Conservation (phyloP, 768 basidiomycete species). For the Termitomyces bulborhizus region DNA sequence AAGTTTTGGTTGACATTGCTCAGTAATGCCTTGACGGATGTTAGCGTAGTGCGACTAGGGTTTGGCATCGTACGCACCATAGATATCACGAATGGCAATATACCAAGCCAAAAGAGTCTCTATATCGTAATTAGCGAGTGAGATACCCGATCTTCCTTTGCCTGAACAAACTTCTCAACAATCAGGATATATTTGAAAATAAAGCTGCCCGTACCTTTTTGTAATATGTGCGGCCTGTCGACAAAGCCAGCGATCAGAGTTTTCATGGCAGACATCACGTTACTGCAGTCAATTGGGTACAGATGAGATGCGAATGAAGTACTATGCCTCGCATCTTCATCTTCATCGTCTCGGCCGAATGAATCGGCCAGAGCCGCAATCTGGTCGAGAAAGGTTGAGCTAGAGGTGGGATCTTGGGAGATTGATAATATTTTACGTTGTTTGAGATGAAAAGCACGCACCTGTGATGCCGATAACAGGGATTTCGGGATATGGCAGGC, state of each 20-base stretch:
- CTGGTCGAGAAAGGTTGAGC: conserved; percentile 40
- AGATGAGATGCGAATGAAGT: conserved; percentile 38
- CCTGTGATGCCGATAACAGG: conserved; percentile 55
- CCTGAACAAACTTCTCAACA: conserved; percentile 18
- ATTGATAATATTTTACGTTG: neutral
- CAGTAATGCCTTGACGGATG: conserved; percentile 2
- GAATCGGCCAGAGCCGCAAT: conserved; percentile 31
- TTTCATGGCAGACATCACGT: conserved; percentile 47
- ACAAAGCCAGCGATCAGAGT: conserved; percentile 48
- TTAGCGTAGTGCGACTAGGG: neutral
- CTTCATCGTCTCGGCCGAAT: conserved; percentile 10
- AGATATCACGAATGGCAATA: conserved; percentile 27
- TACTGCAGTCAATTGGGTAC: conserved; percentile 53
- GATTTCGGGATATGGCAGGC: conserved; percentile 54
- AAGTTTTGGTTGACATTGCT: conserved; percentile 29
- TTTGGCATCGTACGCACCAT: conserved; percentile 23
- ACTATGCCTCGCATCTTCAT: conserved; percentile 6
- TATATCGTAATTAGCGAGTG: conserved; percentile 60
- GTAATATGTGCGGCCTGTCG: conserved; percentile 24
- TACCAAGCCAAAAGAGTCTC: conserved; percentile 57
- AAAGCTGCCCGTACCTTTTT: conserved; percentile 15
- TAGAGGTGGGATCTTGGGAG: conserved; percentile 34
- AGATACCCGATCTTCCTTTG: conserved; percentile 41
- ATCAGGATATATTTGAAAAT: neutral
- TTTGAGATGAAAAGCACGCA: conserved; percentile 20